Evolutionary conservation across 352 stramenopile genomes (phyloP), one percentile per base, ranked within the genome.

Genomic region (Pythium monospermum): DNA sequence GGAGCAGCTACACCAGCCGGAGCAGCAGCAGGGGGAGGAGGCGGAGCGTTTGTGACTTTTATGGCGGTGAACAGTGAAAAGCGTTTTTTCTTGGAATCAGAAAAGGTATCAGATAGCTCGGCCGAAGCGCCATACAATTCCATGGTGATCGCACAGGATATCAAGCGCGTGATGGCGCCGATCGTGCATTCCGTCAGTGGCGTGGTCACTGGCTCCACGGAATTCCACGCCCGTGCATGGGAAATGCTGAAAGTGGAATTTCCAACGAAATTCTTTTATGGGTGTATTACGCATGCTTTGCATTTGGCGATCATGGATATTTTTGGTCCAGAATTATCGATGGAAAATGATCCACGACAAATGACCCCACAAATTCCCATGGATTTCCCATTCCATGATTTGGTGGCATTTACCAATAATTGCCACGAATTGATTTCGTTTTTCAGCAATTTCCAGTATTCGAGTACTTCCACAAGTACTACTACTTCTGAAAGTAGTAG

Each of bases 191-290:
- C 76, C 15, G 71, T 90, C 0, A 87, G 76, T 52, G 81, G 81
- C 16, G 78, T 87, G 6, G 76, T 90, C 28, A 92, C 81, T 11
- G 81, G 75, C 6, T 87, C 71, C 53, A 92, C 76, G 1, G 71
- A 86, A 59, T 83, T 76, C 55, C 75, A 92, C 36, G 82, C 75
- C 12, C 68, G 73, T 32, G 78, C 81, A 4, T 92, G 81, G 81
- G 76, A 90, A 61, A 80, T 90, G 69, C 74, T 92, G 31, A 92
- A 92, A 53, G 69, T 66, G 2, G 78, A 92, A 56, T 90, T 83
- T 49, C 81, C 81, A 38, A 90, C 81, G 44, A 92, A 90, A 60
- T 92, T 92, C 45, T 92, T 92, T 53, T 92, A 92, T 37, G 81
- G 81, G 6, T 92, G 81, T 49, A 89, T 88, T 59, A 86, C 74